Conservation (phyloP, 208 protist genomes). For the Crithidia acanthocephali region DNA sequence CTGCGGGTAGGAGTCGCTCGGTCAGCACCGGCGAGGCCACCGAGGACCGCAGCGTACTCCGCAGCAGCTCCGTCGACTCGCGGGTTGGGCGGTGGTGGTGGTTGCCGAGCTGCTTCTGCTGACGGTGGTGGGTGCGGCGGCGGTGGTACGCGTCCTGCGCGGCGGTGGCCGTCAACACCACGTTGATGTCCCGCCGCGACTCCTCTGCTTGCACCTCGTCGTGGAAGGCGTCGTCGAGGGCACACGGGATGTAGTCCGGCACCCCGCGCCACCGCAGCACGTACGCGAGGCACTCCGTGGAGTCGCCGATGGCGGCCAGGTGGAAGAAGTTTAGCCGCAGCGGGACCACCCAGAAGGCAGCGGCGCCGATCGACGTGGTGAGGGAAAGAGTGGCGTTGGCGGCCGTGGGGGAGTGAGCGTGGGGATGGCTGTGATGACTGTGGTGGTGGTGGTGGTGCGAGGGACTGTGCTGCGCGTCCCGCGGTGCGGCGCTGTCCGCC, state of each 20-base stretch:
- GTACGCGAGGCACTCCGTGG: conserved; percentile 47
- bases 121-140: conserved; percentile 8
- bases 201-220: conserved; percentile 17
- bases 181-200: conserved; percentile 4
- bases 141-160: conserved; percentile 20
- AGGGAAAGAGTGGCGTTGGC: conserved; percentile 18
- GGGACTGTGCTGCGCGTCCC: background rate
- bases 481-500: background rate
- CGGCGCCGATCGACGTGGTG: conserved; percentile 7
- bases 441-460: conserved; percentile 12
- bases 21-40: background rate
- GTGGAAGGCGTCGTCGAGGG: conserved; percentile 21
- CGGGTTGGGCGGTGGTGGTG: conserved; percentile 10
- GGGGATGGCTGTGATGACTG: conserved; percentile 8
- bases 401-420: background rate
- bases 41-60: background rate
- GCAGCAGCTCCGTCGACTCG: background rate
- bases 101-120: conserved; percentile 7
- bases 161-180: conserved; percentile 10
- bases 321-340: conserved; percentile 42
- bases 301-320: conserved; percentile 48
- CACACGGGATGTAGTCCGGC: conserved; percentile 43
- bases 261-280: conserved; percentile 38
- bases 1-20: background rate
- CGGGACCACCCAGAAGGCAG: conserved; percentile 23